phyloP scores from a whole-genome alignment of 1,284 basidiomycete genomes.

The Papiliotrema terrestris region DNA sequence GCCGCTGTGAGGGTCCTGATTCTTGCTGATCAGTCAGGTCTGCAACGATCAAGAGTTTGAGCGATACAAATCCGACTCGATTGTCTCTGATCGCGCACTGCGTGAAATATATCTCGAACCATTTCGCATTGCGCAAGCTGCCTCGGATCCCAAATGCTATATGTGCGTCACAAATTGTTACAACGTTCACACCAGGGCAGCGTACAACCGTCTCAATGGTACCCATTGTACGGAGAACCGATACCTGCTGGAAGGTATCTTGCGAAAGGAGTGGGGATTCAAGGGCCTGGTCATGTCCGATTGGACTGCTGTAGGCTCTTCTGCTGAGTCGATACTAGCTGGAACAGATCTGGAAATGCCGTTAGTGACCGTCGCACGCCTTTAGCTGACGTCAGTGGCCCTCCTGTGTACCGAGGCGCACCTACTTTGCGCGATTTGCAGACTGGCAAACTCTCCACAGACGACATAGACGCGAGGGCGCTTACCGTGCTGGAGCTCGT shows the following conservation, averaged over 20 bases:
- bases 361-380: not conserved
- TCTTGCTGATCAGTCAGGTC: constrained; percentile 5
- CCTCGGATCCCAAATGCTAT: constrained; percentile 8
- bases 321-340: constrained; percentile 62
- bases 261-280: constrained; percentile 62
- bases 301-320: constrained; percentile 59
- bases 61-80: constrained; percentile 11
- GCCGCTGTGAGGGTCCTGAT: constrained; percentile 7
- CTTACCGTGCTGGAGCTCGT: no score
- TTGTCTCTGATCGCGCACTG: constrained; percentile 60
- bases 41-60: constrained; percentile 5
- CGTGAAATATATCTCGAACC: constrained; percentile 70
- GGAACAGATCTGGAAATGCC: constrained; percentile 57
- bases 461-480: no score
- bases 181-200: no score
- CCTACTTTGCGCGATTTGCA: no score
- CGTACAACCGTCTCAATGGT: not conserved
- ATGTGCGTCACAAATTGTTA: no score
- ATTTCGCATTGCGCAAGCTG: constrained; percentile 72
- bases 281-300: constrained; percentile 60
- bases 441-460: no score
- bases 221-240: constrained; percentile 67
- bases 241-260: constrained; percentile 38
- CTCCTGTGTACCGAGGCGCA: no score
- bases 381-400: no score